These are phyloP conservation scores for Leccinum subspadiceum DNA, from an alignment of 1,284 basidiomycete genomes.

Conservation along the genomic window DNA sequence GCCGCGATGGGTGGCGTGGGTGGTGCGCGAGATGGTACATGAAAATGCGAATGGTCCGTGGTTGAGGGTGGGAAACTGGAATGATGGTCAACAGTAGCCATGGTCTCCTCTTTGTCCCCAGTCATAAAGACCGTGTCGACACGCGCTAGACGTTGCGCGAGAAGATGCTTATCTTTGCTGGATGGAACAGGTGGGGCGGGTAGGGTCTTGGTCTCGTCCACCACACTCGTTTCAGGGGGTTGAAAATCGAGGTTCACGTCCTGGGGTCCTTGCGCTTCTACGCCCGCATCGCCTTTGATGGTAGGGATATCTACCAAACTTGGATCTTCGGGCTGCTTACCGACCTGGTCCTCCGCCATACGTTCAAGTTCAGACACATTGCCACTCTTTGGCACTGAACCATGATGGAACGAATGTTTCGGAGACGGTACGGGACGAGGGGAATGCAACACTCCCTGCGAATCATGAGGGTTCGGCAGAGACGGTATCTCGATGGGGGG, in stretches of 20 bases:
- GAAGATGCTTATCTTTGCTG: conserved; percentile 32
- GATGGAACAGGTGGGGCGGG: conserved; percentile 54
- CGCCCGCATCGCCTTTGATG: conserved; percentile 24
- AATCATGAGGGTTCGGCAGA: conserved; percentile 32
- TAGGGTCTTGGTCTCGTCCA: conserved; percentile 53
- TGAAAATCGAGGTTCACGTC: conserved; percentile 9
- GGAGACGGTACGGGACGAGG: conserved; percentile 32
- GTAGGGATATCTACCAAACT: conserved; percentile 37
- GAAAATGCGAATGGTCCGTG: conserved; percentile 7
- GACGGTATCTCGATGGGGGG: conserved; percentile 20
- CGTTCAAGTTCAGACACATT: conserved; percentile 63
- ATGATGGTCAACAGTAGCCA: conserved; percentile 1
- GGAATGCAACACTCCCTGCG: conserved; percentile 27
- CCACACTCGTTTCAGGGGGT: not conserved
- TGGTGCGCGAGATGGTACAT: conserved; percentile 32
- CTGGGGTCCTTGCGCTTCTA: conserved; percentile 11
- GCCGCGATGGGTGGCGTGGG: conserved; percentile 54
- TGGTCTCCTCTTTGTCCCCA: not conserved
- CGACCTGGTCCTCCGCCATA: conserved; percentile 58
- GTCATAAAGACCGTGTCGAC: conserved; percentile 28
- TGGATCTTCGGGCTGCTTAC: conserved; percentile 37
- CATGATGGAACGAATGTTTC: conserved; percentile 32
- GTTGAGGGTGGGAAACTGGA: conserved; percentile 13
- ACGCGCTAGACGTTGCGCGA: conserved; percentile 20
- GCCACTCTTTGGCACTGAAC: conserved; percentile 48